Base-by-base conservation (phyloP, 768 basidiomycete genomes). In the Tricholoma flavovirens region DNA sequence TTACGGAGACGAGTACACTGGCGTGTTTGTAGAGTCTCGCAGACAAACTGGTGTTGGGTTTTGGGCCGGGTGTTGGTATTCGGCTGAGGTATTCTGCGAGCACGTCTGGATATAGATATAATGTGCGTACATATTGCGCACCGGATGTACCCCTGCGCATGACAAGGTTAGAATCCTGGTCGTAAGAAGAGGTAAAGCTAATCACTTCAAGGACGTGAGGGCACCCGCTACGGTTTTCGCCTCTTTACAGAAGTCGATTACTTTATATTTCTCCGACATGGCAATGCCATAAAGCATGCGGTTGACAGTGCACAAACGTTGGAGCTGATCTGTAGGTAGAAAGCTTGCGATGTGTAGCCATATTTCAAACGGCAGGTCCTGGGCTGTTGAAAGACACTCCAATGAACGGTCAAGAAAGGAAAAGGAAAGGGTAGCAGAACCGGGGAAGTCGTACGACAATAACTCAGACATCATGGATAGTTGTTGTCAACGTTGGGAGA, bases 201-300 rank as follows among this genome's bases (percentile, higher is more conserved):
- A 2, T 22, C 21, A 45, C 43, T 22, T 24, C 21, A 45, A 45
- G 5, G 12, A 45, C 43, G 43, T 10, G 43, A 45, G 43, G 10
- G 22, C 5, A 45, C 43, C 19, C 11, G 11, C 1, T 2, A 45
- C 11, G 3, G 9, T 11, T 22, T 11, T 24, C 22, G 11, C 4
- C 3, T 14, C 21, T 45, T 45, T 45, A 45, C 21, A 22, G 62
- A 54, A 12, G 61, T 48, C 30, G 48, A 60, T 43, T 29, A 33
- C 17, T 49, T 49, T 48, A 52, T 67, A 69, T 17, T 61, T 64
- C 38, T 60, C 53, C 15, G 65, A 56, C 59, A 67, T 57, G 2
- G 59, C 57, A 49, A 65, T 60, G 24, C 54, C 42, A 35, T 66
- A 60, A 14, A 64, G 24, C 24, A 32, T 32, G 24, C 56, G 59